Percentiles rank a stretch among this genome's conserved stretches.
Evolutionary conservation across 805 yeast genomes (phyloP).

Genomic region (Aciculoconidium aculeatum): DNA sequence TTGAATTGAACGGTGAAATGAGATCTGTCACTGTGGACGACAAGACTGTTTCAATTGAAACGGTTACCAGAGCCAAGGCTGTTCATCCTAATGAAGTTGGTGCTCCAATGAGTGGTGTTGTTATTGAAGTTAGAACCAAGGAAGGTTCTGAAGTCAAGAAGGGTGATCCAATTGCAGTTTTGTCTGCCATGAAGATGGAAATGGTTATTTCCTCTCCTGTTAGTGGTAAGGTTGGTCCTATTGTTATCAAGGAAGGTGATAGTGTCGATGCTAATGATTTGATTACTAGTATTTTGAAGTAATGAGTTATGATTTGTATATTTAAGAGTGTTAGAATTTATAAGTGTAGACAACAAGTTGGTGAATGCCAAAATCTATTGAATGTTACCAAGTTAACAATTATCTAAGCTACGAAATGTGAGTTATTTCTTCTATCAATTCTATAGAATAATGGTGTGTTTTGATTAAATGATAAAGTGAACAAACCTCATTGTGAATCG

Average conservation of each 20-base stretch:
- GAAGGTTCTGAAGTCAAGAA: conserved; percentile 85
- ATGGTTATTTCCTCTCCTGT: conserved; percentile 95
- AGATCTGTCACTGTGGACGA: conserved; percentile 92
- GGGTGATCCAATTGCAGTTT: conserved; percentile 92
- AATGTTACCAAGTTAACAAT: conserved; percentile 3
- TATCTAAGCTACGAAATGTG: background rate
- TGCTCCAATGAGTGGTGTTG: conserved; percentile 99
- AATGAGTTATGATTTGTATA: conserved; percentile 4
- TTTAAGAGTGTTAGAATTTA: conserved; percentile 10
- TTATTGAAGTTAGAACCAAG: conserved; percentile 89
- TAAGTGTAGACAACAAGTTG: conserved; percentile 7
- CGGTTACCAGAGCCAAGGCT: conserved; percentile 85
- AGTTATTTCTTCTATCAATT: background rate
- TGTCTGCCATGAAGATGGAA: conserved; percentile 99
- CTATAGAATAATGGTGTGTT: background rate
- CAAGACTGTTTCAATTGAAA: conserved; percentile 79
- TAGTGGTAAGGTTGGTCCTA: conserved; percentile 74
- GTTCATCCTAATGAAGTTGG: conserved; percentile 91
- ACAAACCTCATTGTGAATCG: too few relatives aligned
- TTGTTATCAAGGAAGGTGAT: conserved; percentile 83
- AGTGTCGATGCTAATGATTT: conserved; percentile 93
- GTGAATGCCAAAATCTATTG: too few relatives aligned
- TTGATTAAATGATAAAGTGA: too few relatives aligned
- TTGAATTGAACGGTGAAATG: conserved; percentile 97
- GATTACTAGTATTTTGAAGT: conserved; percentile 35